Evolutionary conservation across 2,329 filamentous ascomycete genomes (phyloP), one percentile per base, ranked within the genome.

Genomic region (Calonectria henricotiae): DNA sequence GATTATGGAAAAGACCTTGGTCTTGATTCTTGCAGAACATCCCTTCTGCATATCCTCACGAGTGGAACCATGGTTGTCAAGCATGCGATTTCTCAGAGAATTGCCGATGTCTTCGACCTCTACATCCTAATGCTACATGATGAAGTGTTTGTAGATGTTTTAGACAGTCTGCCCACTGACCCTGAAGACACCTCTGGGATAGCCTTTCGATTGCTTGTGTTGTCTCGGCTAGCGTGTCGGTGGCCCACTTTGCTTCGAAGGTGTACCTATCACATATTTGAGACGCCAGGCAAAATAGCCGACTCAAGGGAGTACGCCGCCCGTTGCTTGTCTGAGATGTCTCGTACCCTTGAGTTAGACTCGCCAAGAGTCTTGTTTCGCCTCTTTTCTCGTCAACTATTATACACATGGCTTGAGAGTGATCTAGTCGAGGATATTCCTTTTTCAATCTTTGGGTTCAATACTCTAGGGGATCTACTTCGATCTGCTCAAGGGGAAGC

Each of bases 211-310:
- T 84, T 98, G 3, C 89, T 93, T 71, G 89, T 94, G 9, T 84
- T 98, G 12, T 90, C 93, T 1, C 90, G 91, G 66, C 84, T 99
- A 68, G 96, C 93, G 27, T 93, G 94, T 35, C 85, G 86, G 62
- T 98, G 96, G 94, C 91, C 94, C 69, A 97, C 95, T 0, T 86
- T 98, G 23, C 87, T 98, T 49, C 92, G 95, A 62, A 91, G 93
- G 73, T 95, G 94, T 74, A 93, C 97, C 20, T 99, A 98, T 80
- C 93, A 96, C 80, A 95, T 98, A 25, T 98, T 98, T 76, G 96
- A 98, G 80, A 94, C 93, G 0, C 93, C 95, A 1, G 94, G 93
- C 1, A 90, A 91, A 67, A 89, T 97, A 15, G 83, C 88, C 3
- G 82, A 84, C 12, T 92, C 93, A 7, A 86, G 87, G 23, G 84